Evolutionary conservation across 78 protist species (phyloP).

Genomic region (Tieghemostelium lacteum): DNA sequence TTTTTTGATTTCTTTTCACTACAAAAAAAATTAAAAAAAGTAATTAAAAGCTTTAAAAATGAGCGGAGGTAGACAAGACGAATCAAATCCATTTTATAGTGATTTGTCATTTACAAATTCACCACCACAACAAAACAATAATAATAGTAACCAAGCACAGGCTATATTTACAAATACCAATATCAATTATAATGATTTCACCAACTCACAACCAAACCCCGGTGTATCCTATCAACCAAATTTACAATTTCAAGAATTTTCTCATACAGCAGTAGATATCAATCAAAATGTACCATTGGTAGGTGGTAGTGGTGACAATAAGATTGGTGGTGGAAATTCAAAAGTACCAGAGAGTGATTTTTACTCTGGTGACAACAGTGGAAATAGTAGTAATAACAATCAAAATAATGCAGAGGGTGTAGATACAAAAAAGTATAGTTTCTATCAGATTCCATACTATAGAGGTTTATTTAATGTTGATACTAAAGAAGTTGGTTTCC

Average conservation of each 20-base stretch:
- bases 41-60: too few relatives aligned
- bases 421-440: slow-evolving; percentile 59
- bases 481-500: slow-evolving; percentile 53
- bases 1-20: too few relatives aligned
- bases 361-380: not conserved
- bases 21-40: too few relatives aligned
- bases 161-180: slow-evolving; percentile 68
- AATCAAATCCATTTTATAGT: slow-evolving; percentile 67
- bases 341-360: slow-evolving; percentile 19
- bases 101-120: slow-evolving; percentile 12
- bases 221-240: slow-evolving; percentile 64
- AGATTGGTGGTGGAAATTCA: slow-evolving; percentile 28
- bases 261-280: slow-evolving; percentile 22
- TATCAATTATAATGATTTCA: slow-evolving; percentile 57
- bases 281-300: slow-evolving; percentile 19
- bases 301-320: slow-evolving; percentile 15
- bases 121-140: slow-evolving; percentile 1
- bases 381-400: not conserved
- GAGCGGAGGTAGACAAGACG: too few relatives aligned
- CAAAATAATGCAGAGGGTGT: slow-evolving; percentile 1
- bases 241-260: slow-evolving; percentile 53
- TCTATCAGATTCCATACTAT: slow-evolving; percentile 55
- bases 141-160: slow-evolving; percentile 46
- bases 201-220: not conserved
- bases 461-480: slow-evolving; percentile 65